Conservation (phyloP, 257 asterid species). For the Cordia subcordata region DNA sequence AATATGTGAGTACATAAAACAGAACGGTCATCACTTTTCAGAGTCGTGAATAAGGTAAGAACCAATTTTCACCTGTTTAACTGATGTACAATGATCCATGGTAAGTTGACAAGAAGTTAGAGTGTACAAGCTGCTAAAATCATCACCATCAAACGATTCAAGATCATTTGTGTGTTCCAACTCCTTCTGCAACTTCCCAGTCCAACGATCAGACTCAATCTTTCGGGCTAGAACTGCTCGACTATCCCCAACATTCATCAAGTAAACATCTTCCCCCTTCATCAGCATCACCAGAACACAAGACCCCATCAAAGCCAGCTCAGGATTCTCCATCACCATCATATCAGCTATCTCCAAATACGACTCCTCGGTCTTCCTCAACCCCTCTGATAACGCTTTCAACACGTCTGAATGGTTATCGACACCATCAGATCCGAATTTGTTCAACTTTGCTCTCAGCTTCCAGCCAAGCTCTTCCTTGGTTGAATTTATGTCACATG, state of each 20-base stretch:
- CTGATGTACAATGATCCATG: slow-evolving; percentile 76
- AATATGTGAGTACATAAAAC: background rate
- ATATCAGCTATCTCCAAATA: slow-evolving; percentile 80
- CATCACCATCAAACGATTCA: slow-evolving; percentile 55
- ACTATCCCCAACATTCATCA: slow-evolving; percentile 95
- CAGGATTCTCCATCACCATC: slow-evolving; percentile 86
- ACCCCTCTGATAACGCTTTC: slow-evolving; percentile 75
- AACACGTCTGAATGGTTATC: slow-evolving; percentile 68
- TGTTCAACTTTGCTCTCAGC: slow-evolving; percentile 43
- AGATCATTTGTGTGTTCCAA: slow-evolving; percentile 30
- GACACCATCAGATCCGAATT: slow-evolving; percentile 30
- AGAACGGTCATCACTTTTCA: background rate
- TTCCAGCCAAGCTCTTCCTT: slow-evolving; percentile 36
- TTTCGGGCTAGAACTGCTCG: slow-evolving; percentile 73
- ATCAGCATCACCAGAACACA: slow-evolving; percentile 91
- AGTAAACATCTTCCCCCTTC: slow-evolving; percentile 83
- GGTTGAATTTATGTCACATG: slow-evolving; percentile 33
- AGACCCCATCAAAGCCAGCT: slow-evolving; percentile 93
- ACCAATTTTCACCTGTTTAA: slow-evolving; percentile 55
- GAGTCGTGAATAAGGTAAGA: background rate
- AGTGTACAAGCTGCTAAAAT: slow-evolving; percentile 44
- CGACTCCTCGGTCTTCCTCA: slow-evolving; percentile 71
- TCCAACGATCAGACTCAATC: slow-evolving; percentile 32
- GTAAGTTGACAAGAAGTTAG: slow-evolving; percentile 73
- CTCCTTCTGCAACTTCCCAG: slow-evolving; percentile 31